Evolutionary conservation across 306 rosid genomes (phyloP), one percentile per base, ranked within the genome.

Genomic region (Pachyrhizus erosus): DNA sequence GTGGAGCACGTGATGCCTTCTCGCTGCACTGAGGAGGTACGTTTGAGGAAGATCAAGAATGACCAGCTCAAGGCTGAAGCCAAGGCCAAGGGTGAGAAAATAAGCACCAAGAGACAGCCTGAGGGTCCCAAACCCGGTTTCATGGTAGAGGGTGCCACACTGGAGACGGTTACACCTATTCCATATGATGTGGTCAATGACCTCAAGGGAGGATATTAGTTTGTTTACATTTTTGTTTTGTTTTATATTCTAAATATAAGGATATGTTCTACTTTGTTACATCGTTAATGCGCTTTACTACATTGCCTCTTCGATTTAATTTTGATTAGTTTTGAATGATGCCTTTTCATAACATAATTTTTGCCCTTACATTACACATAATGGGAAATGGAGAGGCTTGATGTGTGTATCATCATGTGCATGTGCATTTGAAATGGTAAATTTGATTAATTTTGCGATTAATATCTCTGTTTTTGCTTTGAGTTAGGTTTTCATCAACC

Each of bases 91-190:
- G 98, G 99, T 0, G 91, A 79, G 66, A 84, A 85, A 10, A 92
- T 96, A 9, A 88, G 96, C 84, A 96, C 99, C 17, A 96, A 96
- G 94, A 91, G 99, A 57, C 92, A 91, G 82, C 98, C 99, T 0
- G 82, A 79, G 70, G 99, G 98, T 9, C 99, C 99, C 3, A 96
- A 96, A 61, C 98, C 99, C 0, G 99, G 99, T 24, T 96, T 93
- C 83, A 96, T 80, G 97, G 97, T 96, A 3, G 98, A 92, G 39
- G 94, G 97, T 23, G 93, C 98, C 14, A 88, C 88, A 0, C 51
- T 96, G 86, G 99, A 96, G 81, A 96, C 99, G 0, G 99, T 96
- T 2, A 96, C 99, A 18, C 98, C 99, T 29, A 96, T 96, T 84
- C 99, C 99, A 0, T 96, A 96, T 2, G 98, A 96, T 84, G 99